Conservation (phyloP, 768 basidiomycete genomes). For the Amanita rubescens region DNA sequence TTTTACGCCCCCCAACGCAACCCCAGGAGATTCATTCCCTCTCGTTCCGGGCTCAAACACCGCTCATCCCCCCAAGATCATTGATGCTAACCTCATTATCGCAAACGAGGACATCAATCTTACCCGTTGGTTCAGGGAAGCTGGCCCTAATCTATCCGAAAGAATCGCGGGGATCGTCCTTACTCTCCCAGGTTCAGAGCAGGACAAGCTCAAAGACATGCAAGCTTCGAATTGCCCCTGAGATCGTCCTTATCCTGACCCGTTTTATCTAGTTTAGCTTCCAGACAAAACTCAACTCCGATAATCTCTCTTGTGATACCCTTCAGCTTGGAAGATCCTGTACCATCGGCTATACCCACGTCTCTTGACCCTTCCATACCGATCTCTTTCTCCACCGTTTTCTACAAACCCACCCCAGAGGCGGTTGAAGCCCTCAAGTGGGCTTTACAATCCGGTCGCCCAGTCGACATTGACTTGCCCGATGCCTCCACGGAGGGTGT, state of each 20-base stretch:
- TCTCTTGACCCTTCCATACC: constrained; percentile 32
- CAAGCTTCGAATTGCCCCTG: constrained; percentile 26
- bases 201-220: constrained; percentile 38
- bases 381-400: constrained; percentile 52
- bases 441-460: constrained; percentile 55
- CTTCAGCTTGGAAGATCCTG: constrained; percentile 46
- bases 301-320: constrained; percentile 56
- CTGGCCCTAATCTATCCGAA: constrained; percentile 35
- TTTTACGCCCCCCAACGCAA: constrained; percentile 65
- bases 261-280: constrained; percentile 2
- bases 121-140: constrained; percentile 45
- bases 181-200: constrained; percentile 35
- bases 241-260: not conserved
- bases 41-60: constrained; percentile 61
- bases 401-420: constrained; percentile 39
- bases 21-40: constrained; percentile 60
- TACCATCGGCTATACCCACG: constrained; percentile 30
- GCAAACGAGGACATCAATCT: constrained; percentile 32
- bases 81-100: constrained; percentile 62
- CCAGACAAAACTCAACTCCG: constrained; percentile 15
- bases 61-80: constrained; percentile 52
- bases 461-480: constrained; percentile 67
- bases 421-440: constrained; percentile 52
- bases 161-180: constrained; percentile 53
- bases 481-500: constrained; percentile 45